These are phyloP conservation scores for Citrullus colocynthis DNA, from an alignment of 306 rosid species.

Conservation along the genomic window DNA sequence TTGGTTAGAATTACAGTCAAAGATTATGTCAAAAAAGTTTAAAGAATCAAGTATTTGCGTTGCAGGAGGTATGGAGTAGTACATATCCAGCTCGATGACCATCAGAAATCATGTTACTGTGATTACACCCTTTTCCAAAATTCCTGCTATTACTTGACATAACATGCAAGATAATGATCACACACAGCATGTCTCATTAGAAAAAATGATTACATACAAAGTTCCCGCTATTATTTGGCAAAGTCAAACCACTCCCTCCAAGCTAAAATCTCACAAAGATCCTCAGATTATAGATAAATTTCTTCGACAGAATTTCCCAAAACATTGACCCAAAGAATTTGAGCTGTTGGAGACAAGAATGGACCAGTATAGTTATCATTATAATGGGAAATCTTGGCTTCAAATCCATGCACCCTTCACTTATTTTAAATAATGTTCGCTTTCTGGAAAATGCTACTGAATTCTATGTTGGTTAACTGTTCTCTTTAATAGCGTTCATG, in stretches of 20 bases:
- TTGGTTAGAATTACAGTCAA: conserved; percentile 91
- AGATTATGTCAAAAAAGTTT: conserved; percentile 35
- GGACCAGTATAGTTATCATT: neutral
- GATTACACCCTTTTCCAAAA: neutral
- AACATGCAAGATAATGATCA: neutral
- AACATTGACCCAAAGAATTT: no score
- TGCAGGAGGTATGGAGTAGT: conserved; percentile 67
- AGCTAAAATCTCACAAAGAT: no score
- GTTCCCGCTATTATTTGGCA: no score
- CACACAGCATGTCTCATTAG: neutral
- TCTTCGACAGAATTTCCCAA: no score
- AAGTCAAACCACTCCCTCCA: no score
- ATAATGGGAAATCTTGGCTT: neutral
- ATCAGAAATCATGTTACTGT: neutral
- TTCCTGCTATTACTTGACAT: neutral
- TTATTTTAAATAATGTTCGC: neutral
- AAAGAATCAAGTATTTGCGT: conserved; percentile 70
- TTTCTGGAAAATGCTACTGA: neutral
- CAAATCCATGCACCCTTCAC: neutral
- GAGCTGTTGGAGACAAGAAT: no score
- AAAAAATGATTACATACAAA: neutral
- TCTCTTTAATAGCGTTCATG: neutral
- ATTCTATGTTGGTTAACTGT: neutral
- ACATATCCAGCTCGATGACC: neutral
- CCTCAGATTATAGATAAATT: no score